Conservation (phyloP, 306 rosid species). For the Mimosa bimucronata region DNA sequence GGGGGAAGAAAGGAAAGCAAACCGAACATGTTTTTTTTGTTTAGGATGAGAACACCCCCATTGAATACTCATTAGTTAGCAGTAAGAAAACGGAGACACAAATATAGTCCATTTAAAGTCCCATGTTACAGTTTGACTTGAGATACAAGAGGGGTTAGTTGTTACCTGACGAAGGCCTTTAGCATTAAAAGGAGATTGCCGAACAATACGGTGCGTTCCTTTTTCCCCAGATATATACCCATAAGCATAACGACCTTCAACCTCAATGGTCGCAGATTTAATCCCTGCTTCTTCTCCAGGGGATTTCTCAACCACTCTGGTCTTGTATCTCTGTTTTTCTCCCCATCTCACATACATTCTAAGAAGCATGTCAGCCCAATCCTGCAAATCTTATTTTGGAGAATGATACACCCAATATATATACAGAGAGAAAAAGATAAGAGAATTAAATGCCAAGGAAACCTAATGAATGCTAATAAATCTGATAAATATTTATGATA, state of each 20-base stretch:
- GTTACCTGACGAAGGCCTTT: conserved; percentile 98
- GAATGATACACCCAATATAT: not conserved
- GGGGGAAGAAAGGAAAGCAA: not conserved
- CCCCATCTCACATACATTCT: conserved; percentile 97
- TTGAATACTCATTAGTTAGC: not conserved
- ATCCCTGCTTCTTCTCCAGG: conserved; percentile 97
- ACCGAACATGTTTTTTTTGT: too few relatives aligned
- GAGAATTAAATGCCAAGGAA: not conserved
- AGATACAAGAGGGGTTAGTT: conserved; percentile 12
- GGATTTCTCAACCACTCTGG: conserved; percentile 90
- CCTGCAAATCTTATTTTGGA: conserved; percentile 61
- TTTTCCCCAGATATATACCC: conserved; percentile 97
- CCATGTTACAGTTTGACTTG: conserved; percentile 24
- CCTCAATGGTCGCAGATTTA: conserved; percentile 88
- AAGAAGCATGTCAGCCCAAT: conserved; percentile 99
- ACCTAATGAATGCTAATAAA: not conserved
- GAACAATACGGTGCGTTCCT: conserved; percentile 92
- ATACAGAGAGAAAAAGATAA: not conserved
- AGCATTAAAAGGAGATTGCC: conserved; percentile 94
- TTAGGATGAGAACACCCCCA: too few relatives aligned
- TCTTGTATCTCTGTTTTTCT: conserved; percentile 89
- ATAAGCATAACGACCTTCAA: conserved; percentile 96
- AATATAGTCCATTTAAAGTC: not conserved
- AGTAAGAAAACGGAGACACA: not conserved
- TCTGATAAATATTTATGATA: not conserved